These are phyloP conservation scores for Colletotrichum sansevieriae DNA, from an alignment of 2,329 filamentous ascomycete genomes.

Conservation along the genomic window DNA sequence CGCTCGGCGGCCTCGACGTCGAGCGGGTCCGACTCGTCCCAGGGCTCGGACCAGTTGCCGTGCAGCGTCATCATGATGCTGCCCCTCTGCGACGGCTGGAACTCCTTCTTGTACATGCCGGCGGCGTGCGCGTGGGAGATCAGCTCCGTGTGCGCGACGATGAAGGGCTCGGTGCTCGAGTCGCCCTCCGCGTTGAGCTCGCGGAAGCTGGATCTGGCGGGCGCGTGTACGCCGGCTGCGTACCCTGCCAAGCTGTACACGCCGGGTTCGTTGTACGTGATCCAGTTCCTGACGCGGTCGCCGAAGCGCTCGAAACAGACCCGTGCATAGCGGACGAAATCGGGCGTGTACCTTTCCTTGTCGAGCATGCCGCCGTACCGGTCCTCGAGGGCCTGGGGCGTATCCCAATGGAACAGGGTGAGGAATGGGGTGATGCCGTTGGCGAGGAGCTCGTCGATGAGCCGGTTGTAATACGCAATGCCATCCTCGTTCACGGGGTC, in stretches of 20 bases:
- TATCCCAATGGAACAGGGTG: slow-evolving; percentile 76
- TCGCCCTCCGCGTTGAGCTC: slow-evolving; percentile 50
- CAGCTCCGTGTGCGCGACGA: slow-evolving; percentile 55
- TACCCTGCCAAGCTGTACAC: slow-evolving; percentile 52
- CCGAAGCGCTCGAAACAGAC: slow-evolving; percentile 70
- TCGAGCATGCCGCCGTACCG: slow-evolving; percentile 72
- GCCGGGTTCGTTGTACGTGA: slow-evolving; percentile 55
- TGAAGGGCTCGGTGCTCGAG: slow-evolving; percentile 52
- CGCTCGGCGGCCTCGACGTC: slow-evolving; percentile 55
- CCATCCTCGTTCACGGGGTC: slow-evolving; percentile 73
- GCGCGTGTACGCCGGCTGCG: slow-evolving; percentile 52
- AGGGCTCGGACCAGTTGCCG: slow-evolving; percentile 58
- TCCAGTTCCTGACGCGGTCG: slow-evolving; percentile 71
- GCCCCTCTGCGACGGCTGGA: slow-evolving; percentile 53
- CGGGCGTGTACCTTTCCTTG: slow-evolving; percentile 71
- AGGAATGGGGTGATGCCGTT: slow-evolving; percentile 71
- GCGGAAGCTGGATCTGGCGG: slow-evolving; percentile 48
- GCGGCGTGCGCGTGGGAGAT: slow-evolving; percentile 54
- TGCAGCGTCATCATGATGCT: slow-evolving; percentile 57
- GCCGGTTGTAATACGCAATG: slow-evolving; percentile 69
- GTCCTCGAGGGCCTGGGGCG: slow-evolving; percentile 69
- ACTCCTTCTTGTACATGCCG: slow-evolving; percentile 56
- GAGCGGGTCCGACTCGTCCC: slow-evolving; percentile 51
- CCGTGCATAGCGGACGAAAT: slow-evolving; percentile 70
- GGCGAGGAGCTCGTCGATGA: slow-evolving; percentile 70